These are phyloP conservation scores for Eucalyptus tenuipes DNA, from an alignment of 345 rosid genomes.

Conservation along the genomic window DNA sequence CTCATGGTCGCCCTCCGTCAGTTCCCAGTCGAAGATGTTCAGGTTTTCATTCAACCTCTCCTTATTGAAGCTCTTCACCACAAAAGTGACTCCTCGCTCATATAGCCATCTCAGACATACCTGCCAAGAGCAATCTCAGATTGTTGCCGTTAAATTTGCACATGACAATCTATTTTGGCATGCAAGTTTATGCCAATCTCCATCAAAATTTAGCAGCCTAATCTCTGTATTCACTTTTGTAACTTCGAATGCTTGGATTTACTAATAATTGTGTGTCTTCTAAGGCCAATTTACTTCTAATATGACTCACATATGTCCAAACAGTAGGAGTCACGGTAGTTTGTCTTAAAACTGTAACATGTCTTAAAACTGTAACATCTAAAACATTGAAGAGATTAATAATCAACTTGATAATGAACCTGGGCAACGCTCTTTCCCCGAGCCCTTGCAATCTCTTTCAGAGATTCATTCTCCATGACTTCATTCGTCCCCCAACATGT, in stretches of 20 bases:
- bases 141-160: not conserved
- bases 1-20: not conserved
- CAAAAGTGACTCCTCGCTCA: not conserved
- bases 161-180: not conserved
- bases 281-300: not conserved
- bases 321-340: not conserved
- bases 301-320: not conserved
- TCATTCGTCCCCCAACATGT: constrained; percentile 58
- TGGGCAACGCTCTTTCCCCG: constrained; percentile 66
- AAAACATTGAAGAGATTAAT: not conserved
- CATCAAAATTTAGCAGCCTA: not conserved
- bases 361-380: not conserved
- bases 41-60: constrained; percentile 4
- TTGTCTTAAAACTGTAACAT: not conserved
- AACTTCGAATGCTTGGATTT: not conserved
- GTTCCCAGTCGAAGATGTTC: not conserved
- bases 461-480: constrained; percentile 49
- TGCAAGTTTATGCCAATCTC: not conserved
- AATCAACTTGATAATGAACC: constrained; percentile 9
- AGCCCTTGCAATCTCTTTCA: constrained; percentile 45
- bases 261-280: not conserved
- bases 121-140: not conserved
- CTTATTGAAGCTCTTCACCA: constrained; percentile 1
- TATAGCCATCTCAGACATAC: constrained; percentile 4
- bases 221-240: not conserved